Evolutionary conservation across 2,329 filamentous ascomycete species (phyloP).

Genomic region (Cercospora janseana): DNA sequence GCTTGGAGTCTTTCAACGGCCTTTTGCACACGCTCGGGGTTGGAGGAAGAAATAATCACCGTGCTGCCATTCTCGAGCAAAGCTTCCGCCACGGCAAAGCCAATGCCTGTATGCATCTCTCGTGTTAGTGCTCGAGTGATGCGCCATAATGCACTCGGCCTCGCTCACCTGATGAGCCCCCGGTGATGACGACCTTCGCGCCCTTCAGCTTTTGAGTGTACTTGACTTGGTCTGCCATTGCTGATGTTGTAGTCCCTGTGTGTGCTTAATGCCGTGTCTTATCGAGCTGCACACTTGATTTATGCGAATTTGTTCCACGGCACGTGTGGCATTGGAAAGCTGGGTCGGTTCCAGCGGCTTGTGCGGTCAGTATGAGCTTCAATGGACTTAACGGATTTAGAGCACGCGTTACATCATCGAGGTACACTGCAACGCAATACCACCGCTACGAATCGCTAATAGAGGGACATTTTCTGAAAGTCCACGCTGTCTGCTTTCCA

Average conservation of each 20-base stretch:
- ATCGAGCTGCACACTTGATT: not conserved
- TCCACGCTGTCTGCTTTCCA: no score
- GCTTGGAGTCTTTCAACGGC: conserved; percentile 48
- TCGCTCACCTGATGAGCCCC: conserved; percentile 51
- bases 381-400: not conserved
- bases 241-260: not conserved
- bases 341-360: no score
- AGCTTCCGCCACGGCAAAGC: conserved; percentile 59
- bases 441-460: no score
- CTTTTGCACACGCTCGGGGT: conserved; percentile 47
- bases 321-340: not conserved
- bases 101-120: conserved; percentile 53
- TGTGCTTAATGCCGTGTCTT: not conserved
- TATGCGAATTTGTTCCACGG: no score
- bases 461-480: no score
- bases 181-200: conserved; percentile 58
- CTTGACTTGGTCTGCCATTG: conserved; percentile 45
- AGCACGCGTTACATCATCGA: not conserved
- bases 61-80: conserved; percentile 54
- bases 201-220: conserved; percentile 50
- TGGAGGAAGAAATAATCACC: conserved; percentile 63
- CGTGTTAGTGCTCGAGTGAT: no score
- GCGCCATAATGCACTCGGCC: no score
- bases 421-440: not conserved
- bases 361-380: not conserved